These are phyloP conservation scores for Ogataea trehalophila DNA, from an alignment of 805 yeast genomes.

Conservation along the genomic window DNA sequence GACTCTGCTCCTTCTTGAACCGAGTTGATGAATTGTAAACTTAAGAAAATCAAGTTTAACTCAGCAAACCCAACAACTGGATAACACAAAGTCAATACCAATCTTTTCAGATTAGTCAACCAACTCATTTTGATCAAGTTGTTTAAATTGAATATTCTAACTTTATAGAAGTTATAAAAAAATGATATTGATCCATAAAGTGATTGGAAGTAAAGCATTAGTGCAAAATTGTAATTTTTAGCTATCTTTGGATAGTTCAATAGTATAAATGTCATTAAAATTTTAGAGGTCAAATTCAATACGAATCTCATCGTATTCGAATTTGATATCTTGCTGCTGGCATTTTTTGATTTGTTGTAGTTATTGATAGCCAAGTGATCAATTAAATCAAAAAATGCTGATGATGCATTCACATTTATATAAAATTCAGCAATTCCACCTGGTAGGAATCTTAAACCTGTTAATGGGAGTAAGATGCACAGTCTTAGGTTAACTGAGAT, in stretches of 20 bases:
- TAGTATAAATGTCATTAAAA: constrained; percentile 13
- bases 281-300: constrained; percentile 8
- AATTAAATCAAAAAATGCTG: constrained; percentile 17
- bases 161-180: constrained; percentile 24
- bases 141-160: constrained; percentile 20
- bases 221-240: constrained; percentile 19
- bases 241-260: constrained; percentile 26
- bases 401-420: constrained; percentile 11
- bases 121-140: constrained; percentile 3
- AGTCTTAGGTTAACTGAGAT: constrained; percentile 45
- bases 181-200: constrained; percentile 20
- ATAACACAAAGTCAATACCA: constrained; percentile 11
- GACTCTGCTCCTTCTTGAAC: constrained; percentile 1
- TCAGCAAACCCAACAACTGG: constrained; percentile 21
- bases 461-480: constrained; percentile 51
- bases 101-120: constrained; percentile 14
- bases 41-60: constrained; percentile 18
- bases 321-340: constrained; percentile 8
- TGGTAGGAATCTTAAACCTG: constrained; percentile 60
- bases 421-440: constrained; percentile 71
- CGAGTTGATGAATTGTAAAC: constrained; percentile 15
- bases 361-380: constrained; percentile 15
- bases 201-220: constrained; percentile 19
- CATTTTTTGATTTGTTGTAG: too few species aligned
- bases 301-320: constrained; percentile 8